Conservation (phyloP, 176 grass and related monocot genomes). For the Thinopyrum elongatum region DNA sequence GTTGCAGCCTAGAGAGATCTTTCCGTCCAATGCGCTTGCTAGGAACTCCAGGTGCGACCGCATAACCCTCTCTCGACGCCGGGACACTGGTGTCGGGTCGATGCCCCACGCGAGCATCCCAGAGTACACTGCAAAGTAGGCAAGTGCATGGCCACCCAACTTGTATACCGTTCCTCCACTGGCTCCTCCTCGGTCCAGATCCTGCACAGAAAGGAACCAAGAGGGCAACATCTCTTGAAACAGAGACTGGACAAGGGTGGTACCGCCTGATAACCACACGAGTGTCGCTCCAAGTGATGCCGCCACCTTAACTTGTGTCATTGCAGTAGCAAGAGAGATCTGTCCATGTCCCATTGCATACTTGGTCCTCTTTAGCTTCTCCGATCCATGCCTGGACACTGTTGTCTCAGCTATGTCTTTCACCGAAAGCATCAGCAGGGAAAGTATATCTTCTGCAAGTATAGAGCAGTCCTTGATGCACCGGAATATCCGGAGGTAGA, state of each 20-base stretch:
- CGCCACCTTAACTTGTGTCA: slow-evolving; percentile 70
- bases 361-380: slow-evolving; percentile 73
- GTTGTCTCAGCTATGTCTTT: slow-evolving; percentile 75
- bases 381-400: slow-evolving; percentile 36
- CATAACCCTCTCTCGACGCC: slow-evolving; percentile 67
- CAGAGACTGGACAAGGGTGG: slow-evolving; percentile 70
- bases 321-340: slow-evolving; percentile 67
- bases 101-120: slow-evolving; percentile 97
- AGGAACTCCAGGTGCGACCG: slow-evolving; percentile 72
- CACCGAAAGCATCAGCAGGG: slow-evolving; percentile 76
- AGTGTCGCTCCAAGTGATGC: slow-evolving; percentile 75
- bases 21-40: slow-evolving; percentile 69
- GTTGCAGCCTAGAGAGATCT: slow-evolving; percentile 82
- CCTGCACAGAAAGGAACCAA: slow-evolving; percentile 69
- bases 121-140: slow-evolving; percentile 68
- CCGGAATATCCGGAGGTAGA: slow-evolving; percentile 80
- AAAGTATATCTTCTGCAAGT: slow-evolving; percentile 76
- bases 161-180: slow-evolving; percentile 57
- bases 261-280: slow-evolving; percentile 84
- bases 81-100: slow-evolving; percentile 49
- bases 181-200: slow-evolving; percentile 57
- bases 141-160: slow-evolving; percentile 65
- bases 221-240: slow-evolving; percentile 95
- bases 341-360: slow-evolving; percentile 58
- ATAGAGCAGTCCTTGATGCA: slow-evolving; percentile 93